Conservation (phyloP, 2,329 filamentous ascomycete genomes). For the Sporothrix mexicana region DNA sequence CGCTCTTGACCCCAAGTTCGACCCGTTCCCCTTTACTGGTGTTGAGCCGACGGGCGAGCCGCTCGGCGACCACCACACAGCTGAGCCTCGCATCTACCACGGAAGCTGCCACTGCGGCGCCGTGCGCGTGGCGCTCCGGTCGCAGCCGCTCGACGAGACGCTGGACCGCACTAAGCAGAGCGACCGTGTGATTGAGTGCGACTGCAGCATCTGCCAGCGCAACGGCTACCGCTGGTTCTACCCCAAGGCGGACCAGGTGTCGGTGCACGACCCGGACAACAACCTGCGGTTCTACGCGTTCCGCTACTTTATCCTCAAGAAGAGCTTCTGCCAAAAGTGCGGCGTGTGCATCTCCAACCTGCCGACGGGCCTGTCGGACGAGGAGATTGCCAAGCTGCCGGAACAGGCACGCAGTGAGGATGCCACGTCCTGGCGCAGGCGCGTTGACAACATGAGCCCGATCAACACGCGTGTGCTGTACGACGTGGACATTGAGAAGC, state of each 20-base stretch:
- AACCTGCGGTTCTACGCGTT: slow-evolving; percentile 51
- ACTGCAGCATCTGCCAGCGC: slow-evolving; percentile 58
- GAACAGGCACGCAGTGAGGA: slow-evolving; percentile 37
- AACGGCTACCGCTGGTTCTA: slow-evolving; percentile 56
- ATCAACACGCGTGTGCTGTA: slow-evolving; percentile 51
- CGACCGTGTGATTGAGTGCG: slow-evolving; percentile 50
- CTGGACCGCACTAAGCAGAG: slow-evolving; percentile 34
- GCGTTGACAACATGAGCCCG: slow-evolving; percentile 38
- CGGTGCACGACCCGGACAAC: slow-evolving; percentile 49
- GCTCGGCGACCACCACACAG: slow-evolving; percentile 38
- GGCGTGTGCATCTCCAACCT: slow-evolving; percentile 52
- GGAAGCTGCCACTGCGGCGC: slow-evolving; percentile 62
- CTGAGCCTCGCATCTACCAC: slow-evolving; percentile 50
- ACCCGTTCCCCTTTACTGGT: slow-evolving; percentile 49
- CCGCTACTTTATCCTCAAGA: slow-evolving; percentile 43
- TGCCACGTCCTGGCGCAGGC: slow-evolving; percentile 33
- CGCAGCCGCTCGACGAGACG: slow-evolving; percentile 49
- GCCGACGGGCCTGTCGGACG: slow-evolving; percentile 43
- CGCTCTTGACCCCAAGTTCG: slow-evolving; percentile 44
- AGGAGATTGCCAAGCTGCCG: slow-evolving; percentile 46
- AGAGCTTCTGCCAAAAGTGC: slow-evolving; percentile 57
- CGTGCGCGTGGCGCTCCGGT: slow-evolving; percentile 51
- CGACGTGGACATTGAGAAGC: slow-evolving; percentile 45
- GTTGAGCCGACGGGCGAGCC: slow-evolving; percentile 47
- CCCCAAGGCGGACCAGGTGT: slow-evolving; percentile 48